A percentile compares a stretch with the other conserved stretches of the same genome.
These are phyloP conservation scores for Hymenoscyphus albidus DNA, from an alignment of 2,329 filamentous ascomycete genomes.

Conservation along the genomic window DNA sequence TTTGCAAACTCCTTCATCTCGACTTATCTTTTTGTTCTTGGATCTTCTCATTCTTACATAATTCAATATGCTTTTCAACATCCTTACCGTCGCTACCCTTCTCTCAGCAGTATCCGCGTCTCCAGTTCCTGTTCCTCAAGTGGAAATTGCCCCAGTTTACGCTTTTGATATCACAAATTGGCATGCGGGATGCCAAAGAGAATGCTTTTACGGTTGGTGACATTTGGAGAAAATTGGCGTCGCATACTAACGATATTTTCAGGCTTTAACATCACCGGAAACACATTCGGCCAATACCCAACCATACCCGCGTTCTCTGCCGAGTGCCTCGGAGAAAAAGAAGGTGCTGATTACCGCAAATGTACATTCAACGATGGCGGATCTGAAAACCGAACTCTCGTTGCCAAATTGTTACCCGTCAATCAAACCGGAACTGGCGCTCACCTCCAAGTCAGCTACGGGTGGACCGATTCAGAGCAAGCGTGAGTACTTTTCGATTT, in stretches of 20 bases:
- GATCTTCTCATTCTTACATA: not conserved
- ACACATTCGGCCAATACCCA: not conserved
- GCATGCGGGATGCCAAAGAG: slow-evolving; percentile 14
- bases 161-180: slow-evolving; percentile 15
- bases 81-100: slow-evolving; percentile 9
- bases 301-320: slow-evolving; percentile 17
- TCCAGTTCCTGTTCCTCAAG: slow-evolving; percentile 5
- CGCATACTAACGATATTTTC: not conserved
- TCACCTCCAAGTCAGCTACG: slow-evolving; percentile 9
- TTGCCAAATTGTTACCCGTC: slow-evolving; percentile 10
- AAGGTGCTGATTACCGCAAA: slow-evolving; percentile 7
- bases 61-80: slow-evolving; percentile 9
- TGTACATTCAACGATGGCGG: slow-evolving; percentile 11
- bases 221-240: not conserved
- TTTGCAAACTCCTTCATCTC: no score
- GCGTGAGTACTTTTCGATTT: no score
- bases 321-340: slow-evolving; percentile 3
- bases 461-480: no score
- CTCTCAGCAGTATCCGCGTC: slow-evolving; percentile 9
- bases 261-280: slow-evolving; percentile 19
- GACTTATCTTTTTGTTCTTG: no score
- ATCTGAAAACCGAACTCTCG: slow-evolving; percentile 13
- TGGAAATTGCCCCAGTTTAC: slow-evolving; percentile 11
- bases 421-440: slow-evolving; percentile 15
- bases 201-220: slow-evolving; percentile 14